phyloP scores from a whole-genome alignment of 176 grass and related monocot genomes.

The Leersia perrieri region DNA sequence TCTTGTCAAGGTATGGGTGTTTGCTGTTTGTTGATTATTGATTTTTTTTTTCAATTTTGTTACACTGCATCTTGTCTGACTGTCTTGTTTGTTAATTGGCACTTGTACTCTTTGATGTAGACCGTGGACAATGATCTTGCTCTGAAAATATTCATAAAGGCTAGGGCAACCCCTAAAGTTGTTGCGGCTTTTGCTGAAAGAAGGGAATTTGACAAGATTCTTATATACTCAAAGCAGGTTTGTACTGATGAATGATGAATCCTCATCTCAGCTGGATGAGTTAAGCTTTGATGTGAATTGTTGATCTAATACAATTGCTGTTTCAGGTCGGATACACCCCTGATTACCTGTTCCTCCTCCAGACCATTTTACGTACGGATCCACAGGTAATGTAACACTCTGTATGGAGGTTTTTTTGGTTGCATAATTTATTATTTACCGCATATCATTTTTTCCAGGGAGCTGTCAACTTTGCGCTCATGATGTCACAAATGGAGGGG shows the following conservation, averaged over 20 bases:
- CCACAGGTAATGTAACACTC: constrained; percentile 66
- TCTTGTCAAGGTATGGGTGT: constrained; percentile 65
- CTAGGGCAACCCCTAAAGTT: constrained; percentile 96
- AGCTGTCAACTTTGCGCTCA: constrained; percentile 95
- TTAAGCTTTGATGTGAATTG: constrained; percentile 31
- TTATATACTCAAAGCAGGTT: constrained; percentile 97
- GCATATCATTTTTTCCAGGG: constrained; percentile 44
- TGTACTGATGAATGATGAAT: not conserved
- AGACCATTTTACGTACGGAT: constrained; percentile 87
- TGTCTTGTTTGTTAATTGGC: constrained; percentile 16
- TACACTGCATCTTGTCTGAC: not conserved
- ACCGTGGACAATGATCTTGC: constrained; percentile 99
- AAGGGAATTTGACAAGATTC: constrained; percentile 89
- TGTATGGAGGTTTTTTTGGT: constrained; percentile 5
- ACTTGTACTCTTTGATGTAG: constrained; percentile 42
- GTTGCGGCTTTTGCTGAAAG: constrained; percentile 99
- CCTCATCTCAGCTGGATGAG: constrained; percentile 4
- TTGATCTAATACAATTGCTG: constrained; percentile 34
- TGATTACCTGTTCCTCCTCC: constrained; percentile 94
- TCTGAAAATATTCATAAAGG: constrained; percentile 97
- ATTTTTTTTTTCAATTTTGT: not conserved
- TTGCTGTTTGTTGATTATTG: not conserved
- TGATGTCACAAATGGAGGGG: constrained; percentile 99
- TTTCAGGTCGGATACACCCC: constrained; percentile 85
- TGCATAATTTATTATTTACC: not conserved